These are phyloP conservation scores for Vicia sativa DNA, from an alignment of 306 rosid species.

Conservation along the genomic window DNA sequence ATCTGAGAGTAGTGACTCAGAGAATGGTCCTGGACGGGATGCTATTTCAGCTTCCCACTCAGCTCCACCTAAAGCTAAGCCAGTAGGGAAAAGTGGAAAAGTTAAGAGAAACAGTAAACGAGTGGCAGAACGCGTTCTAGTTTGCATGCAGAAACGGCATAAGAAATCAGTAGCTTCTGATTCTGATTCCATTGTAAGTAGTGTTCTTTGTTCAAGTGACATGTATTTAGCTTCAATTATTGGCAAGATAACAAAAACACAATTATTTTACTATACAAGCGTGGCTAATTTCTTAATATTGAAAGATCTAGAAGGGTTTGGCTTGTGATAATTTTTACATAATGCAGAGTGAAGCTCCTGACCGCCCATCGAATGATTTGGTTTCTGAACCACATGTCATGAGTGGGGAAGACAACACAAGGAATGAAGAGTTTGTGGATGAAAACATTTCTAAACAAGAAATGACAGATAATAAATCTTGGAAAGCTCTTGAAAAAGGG, in stretches of 20 bases:
- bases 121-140: constrained; percentile 89
- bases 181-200: constrained; percentile 78
- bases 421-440: constrained; percentile 73
- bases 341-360: constrained; percentile 58
- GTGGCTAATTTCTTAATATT: constrained; percentile 40
- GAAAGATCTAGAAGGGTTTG: constrained; percentile 55
- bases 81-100: constrained; percentile 59
- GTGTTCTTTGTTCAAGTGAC: constrained; percentile 51
- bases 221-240: constrained; percentile 46
- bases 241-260: constrained; percentile 50
- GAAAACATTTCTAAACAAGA: constrained; percentile 75
- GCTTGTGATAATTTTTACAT: constrained; percentile 40
- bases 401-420: constrained; percentile 65
- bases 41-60: constrained; percentile 52
- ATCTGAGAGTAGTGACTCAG: constrained; percentile 96
- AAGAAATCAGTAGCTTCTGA: constrained; percentile 77
- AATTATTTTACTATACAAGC: constrained; percentile 49
- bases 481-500: constrained; percentile 86
- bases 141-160: constrained; percentile 87
- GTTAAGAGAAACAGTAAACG: constrained; percentile 92
- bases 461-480: constrained; percentile 60
- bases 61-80: constrained; percentile 59
- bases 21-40: constrained; percentile 75
- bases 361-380: constrained; percentile 62
- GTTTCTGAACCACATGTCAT: constrained; percentile 55